Conservation (phyloP, 345 rosid genomes). For the Eucalyptus microcorys region DNA sequence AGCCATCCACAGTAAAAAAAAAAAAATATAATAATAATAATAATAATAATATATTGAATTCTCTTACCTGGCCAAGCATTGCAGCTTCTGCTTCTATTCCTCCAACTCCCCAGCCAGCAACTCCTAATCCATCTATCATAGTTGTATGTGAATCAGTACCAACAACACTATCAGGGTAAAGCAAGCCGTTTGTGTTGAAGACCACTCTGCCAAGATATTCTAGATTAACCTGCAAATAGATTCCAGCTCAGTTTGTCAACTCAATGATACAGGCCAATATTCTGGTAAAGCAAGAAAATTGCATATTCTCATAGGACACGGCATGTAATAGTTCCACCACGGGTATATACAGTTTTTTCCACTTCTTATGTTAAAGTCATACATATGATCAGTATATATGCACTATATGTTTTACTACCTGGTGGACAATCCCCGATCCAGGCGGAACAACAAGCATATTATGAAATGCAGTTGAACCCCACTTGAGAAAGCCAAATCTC, state of each 20-base stretch:
- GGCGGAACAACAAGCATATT: slow-evolving; percentile 98
- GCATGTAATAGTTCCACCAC: neutral
- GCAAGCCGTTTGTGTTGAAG: slow-evolving; percentile 64
- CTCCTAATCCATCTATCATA: slow-evolving; percentile 95
- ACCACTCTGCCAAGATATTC: slow-evolving; percentile 94
- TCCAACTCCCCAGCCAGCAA: slow-evolving; percentile 99
- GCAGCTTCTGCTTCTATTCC: slow-evolving; percentile 96
- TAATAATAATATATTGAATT: neutral
- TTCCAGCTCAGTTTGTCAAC: neutral
- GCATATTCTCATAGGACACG: neutral
- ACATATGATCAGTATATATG: neutral
- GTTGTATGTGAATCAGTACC: slow-evolving; percentile 97
- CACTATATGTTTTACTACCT: slow-evolving; percentile 23
- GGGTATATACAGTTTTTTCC: neutral
- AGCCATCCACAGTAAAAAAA: neutral
- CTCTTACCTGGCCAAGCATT: slow-evolving; percentile 94
- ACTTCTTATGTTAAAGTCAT: neutral
- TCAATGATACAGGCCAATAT: neutral
- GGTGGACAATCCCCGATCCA: slow-evolving; percentile 95
- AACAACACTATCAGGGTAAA: slow-evolving; percentile 91
- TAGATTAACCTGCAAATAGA: slow-evolving; percentile 57
- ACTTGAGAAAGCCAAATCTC: slow-evolving; percentile 88
- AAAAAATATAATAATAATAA: neutral
- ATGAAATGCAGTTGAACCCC: slow-evolving; percentile 89
- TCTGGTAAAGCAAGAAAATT: neutral